Conservation (phyloP, 495 filamentous ascomycete genomes). For the Penicillium cosmopolitanum region DNA sequence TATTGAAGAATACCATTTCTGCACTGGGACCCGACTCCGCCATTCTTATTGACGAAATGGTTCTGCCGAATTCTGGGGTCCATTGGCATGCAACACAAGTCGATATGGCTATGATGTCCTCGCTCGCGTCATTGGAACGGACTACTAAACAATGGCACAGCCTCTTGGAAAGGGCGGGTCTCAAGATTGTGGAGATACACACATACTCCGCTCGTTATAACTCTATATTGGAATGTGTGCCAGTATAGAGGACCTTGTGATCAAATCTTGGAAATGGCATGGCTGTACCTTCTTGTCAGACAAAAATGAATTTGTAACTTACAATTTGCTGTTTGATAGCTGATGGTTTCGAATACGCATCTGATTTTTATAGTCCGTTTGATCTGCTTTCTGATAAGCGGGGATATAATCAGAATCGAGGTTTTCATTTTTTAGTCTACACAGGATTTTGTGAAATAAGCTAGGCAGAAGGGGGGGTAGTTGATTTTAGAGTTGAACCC, state of each 20-base stretch:
- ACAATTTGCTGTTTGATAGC: too few relatives aligned
- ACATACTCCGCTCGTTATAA: slow-evolving; percentile 6
- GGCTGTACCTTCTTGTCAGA: too few relatives aligned
- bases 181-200: slow-evolving; percentile 22
- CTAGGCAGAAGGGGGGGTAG: too few relatives aligned
- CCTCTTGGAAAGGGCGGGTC: slow-evolving; percentile 40
- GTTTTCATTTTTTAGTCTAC: too few relatives aligned
- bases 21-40: slow-evolving; percentile 41
- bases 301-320: too few relatives aligned
- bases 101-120: slow-evolving; percentile 38
- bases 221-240: neutral
- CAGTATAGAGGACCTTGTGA: neutral
- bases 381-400: too few relatives aligned
- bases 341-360: too few relatives aligned
- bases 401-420: too few relatives aligned
- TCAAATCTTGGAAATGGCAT: too few relatives aligned
- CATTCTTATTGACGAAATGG: slow-evolving; percentile 47
- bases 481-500: too few relatives aligned
- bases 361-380: too few relatives aligned
- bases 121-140: slow-evolving; percentile 30
- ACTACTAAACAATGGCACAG: slow-evolving; percentile 42
- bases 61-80: slow-evolving; percentile 27
- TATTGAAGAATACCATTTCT: slow-evolving; percentile 38
- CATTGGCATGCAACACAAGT: slow-evolving; percentile 21
- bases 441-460: too few relatives aligned